These are phyloP conservation scores for Fusarium nurragi DNA, from an alignment of 2,329 filamentous ascomycete genomes.

Conservation along the genomic window DNA sequence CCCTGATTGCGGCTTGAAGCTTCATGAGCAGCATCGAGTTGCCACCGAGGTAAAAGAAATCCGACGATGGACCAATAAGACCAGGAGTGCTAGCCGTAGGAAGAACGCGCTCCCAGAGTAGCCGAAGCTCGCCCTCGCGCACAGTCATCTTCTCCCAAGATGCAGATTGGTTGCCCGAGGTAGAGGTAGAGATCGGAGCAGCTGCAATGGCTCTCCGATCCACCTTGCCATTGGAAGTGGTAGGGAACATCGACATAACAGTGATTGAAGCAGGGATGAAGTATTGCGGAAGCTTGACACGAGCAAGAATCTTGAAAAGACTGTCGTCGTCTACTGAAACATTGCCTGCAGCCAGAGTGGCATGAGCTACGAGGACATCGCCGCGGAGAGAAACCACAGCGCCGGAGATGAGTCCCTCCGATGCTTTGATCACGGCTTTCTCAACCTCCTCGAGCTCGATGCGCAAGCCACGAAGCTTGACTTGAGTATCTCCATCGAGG, in stretches of 20 bases:
- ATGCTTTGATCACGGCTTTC: conserved; percentile 1
- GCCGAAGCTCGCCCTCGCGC: background rate
- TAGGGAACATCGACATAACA: background rate
- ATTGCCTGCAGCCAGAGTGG: background rate
- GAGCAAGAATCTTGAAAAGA: background rate
- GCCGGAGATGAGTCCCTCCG: background rate
- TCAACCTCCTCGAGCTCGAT: conserved; percentile 57
- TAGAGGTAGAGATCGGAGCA: background rate
- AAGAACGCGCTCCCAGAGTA: background rate
- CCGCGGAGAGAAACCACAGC: background rate
- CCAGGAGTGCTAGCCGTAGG: background rate
- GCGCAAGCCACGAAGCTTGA: conserved; percentile 57
- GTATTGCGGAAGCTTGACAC: background rate
- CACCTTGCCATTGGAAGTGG: background rate
- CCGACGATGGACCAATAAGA: background rate
- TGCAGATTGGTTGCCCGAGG: background rate
- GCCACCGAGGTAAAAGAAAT: conserved; percentile 11
- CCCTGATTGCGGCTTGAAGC: conserved; percentile 3
- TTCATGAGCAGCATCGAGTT: conserved; percentile 4
- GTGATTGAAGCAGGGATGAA: background rate
- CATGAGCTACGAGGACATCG: background rate
- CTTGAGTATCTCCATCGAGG: conserved; percentile 53
- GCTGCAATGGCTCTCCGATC: background rate
- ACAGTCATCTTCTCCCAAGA: background rate
- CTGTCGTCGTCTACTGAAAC: background rate